Evolutionary conservation across 176 grass and related monocot genomes (phyloP).

Genomic region (Aegilops longissima): DNA sequence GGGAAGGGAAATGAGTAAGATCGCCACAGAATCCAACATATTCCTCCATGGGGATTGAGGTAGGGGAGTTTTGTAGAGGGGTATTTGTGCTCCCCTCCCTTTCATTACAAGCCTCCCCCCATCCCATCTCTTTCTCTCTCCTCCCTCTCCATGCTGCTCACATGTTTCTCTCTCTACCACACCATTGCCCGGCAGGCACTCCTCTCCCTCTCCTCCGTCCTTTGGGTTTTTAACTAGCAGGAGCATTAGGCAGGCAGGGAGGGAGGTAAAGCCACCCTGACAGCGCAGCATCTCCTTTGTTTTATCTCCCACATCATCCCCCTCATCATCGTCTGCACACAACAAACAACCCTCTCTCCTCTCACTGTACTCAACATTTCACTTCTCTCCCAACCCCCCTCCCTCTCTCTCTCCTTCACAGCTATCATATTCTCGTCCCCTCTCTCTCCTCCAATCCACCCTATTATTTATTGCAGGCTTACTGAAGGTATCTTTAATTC

Average conservation of each 20-base stretch:
- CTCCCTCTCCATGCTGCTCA: slow-evolving; percentile 10
- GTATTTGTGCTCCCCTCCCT: slow-evolving; percentile 52
- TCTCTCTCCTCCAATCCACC: slow-evolving; percentile 33
- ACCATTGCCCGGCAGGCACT: slow-evolving; percentile 32
- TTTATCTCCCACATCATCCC: slow-evolving; percentile 83
- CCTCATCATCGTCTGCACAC: slow-evolving; percentile 62
- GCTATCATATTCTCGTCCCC: slow-evolving; percentile 37
- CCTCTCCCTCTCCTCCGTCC: slow-evolving; percentile 42
- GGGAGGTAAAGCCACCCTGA: slow-evolving; percentile 69
- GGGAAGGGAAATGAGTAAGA: slow-evolving; percentile 23
- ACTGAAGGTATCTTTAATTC: slow-evolving; percentile 62
- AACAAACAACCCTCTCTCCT: background rate
- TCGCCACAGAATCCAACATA: slow-evolving; percentile 51
- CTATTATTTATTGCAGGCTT: slow-evolving; percentile 64
- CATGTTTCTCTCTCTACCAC: slow-evolving; percentile 36
- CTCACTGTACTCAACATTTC: slow-evolving; percentile 36
- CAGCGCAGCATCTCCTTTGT: slow-evolving; percentile 99
- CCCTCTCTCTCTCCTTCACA: slow-evolving; percentile 34
- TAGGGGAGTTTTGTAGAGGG: slow-evolving; percentile 53
- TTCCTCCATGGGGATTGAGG: slow-evolving; percentile 55
- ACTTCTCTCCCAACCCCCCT: slow-evolving; percentile 11
- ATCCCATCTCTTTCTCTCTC: slow-evolving; percentile 1
- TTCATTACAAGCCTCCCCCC: slow-evolving; percentile 41
- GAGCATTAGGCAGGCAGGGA: slow-evolving; percentile 35
- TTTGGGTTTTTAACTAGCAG: slow-evolving; percentile 68